Evolutionary conservation across 805 yeast species (phyloP).

Genomic region (Sugiyamaella qingdaonensis): DNA sequence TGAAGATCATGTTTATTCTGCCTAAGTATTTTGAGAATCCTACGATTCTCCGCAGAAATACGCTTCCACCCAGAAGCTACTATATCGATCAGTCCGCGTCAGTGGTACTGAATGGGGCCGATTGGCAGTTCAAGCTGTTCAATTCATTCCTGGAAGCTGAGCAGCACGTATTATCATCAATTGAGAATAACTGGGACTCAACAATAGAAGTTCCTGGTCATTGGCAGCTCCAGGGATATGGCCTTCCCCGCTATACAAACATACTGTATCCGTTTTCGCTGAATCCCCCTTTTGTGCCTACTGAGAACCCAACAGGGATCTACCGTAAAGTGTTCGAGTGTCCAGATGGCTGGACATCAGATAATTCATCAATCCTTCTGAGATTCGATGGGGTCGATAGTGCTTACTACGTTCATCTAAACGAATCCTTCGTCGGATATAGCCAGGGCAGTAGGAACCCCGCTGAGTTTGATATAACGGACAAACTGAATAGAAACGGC

Average conservation of each 20-base stretch:
- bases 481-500: constrained; percentile 8
- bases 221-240: constrained; percentile 38
- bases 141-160: constrained; percentile 9
- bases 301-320: constrained; percentile 35
- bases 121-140: constrained; percentile 25
- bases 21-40: constrained; percentile 19
- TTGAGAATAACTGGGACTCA: not conserved
- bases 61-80: constrained; percentile 17
- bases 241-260: constrained; percentile 36
- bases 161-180: not conserved
- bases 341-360: constrained; percentile 18
- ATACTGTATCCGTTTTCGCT: constrained; percentile 32
- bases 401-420: constrained; percentile 34
- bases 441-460: constrained; percentile 35
- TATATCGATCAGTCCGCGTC: constrained; percentile 13
- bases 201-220: constrained; percentile 34
- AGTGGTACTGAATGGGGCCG: constrained; percentile 23
- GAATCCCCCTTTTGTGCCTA: constrained; percentile 35
- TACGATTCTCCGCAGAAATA: constrained; percentile 5
- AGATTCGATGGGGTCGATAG: constrained; percentile 39
- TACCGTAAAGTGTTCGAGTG: constrained; percentile 28
- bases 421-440: constrained; percentile 33
- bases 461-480: constrained; percentile 32
- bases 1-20: too few relatives aligned
- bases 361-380: constrained; percentile 19